Evolutionary conservation across 2,329 filamentous ascomycete genomes (phyloP).

Genomic region (Aspergillus awamori): DNA sequence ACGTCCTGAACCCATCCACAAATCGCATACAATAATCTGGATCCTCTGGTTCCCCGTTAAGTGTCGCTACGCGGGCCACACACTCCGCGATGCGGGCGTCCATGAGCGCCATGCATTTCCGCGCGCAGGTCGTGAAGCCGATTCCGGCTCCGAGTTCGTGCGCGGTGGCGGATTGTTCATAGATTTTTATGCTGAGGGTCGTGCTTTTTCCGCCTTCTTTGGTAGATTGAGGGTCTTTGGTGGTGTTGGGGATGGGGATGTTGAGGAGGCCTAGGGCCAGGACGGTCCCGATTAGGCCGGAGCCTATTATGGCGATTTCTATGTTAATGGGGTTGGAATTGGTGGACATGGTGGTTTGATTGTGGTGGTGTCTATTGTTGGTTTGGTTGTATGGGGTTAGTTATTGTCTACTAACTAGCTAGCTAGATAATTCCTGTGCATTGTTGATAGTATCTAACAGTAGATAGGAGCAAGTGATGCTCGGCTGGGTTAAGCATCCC

Average conservation of each 20-base stretch:
- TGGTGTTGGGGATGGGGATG: not conserved
- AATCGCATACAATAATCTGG: constrained; percentile 27
- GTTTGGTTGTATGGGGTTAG: too few relatives aligned
- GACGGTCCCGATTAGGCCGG: constrained; percentile 31
- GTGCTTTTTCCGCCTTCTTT: not conserved
- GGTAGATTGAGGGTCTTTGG: not conserved
- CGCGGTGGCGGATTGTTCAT: constrained; percentile 27
- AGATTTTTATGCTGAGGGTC: constrained; percentile 27
- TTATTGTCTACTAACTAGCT: too few relatives aligned
- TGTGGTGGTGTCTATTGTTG: too few relatives aligned
- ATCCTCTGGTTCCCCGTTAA: constrained; percentile 14
- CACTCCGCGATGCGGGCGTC: constrained; percentile 20
- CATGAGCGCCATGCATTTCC: constrained; percentile 26
- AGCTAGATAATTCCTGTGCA: too few relatives aligned
- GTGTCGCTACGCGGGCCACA: constrained; percentile 16
- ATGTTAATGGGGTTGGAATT: too few relatives aligned
- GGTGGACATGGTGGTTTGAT: too few relatives aligned
- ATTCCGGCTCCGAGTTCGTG: constrained; percentile 34
- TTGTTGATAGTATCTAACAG: too few relatives aligned
- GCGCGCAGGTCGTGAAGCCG: constrained; percentile 25
- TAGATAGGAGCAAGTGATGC: too few relatives aligned
- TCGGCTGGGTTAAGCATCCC: too few relatives aligned
- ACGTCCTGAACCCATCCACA: constrained; percentile 30
- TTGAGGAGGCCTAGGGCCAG: constrained; percentile 29
- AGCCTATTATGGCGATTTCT: constrained; percentile 34